Percentiles rank a stretch among this genome's conserved stretches.
These are phyloP conservation scores for Xerocomus nothofagi DNA, from an alignment of 1,284 basidiomycete genomes.

Conservation along the genomic window DNA sequence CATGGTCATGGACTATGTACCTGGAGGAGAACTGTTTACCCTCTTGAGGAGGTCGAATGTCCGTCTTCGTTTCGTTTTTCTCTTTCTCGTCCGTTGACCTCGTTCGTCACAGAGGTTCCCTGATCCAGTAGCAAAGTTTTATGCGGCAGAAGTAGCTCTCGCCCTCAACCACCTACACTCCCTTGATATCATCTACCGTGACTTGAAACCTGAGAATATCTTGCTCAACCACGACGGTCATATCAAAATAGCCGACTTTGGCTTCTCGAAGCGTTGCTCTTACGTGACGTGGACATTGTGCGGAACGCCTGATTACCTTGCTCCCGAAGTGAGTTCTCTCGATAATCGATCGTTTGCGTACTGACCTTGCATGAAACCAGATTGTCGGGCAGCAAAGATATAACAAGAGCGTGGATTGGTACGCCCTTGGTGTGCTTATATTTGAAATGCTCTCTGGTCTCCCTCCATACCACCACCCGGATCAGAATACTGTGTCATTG, in stretches of 20 bases:
- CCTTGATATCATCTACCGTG: conserved; percentile 94
- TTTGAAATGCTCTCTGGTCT: conserved; percentile 96
- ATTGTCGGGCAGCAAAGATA: conserved; percentile 90
- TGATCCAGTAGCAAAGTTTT: conserved; percentile 98
- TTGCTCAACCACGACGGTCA: conserved; percentile 92
- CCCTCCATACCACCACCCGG: conserved; percentile 73
- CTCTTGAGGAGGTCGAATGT: conserved; percentile 88
- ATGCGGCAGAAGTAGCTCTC: conserved; percentile 95
- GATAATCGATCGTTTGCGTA: background rate
- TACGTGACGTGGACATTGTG: conserved; percentile 97
- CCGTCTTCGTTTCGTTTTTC: conserved; percentile 30
- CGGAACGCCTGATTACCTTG: conserved; percentile 96
- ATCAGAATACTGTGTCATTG: conserved; percentile 61
- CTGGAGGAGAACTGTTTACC: conserved; percentile 95
- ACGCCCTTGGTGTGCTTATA: conserved; percentile 93
- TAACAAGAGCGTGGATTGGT: conserved; percentile 99
- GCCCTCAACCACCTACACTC: conserved; percentile 92
- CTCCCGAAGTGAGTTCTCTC: conserved; percentile 67
- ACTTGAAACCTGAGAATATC: conserved; percentile 98
- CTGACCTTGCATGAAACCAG: conserved; percentile 34
- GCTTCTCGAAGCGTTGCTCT: conserved; percentile 91
- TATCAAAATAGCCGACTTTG: conserved; percentile 98
- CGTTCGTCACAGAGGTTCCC: conserved; percentile 81
- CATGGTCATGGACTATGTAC: conserved; percentile 99
- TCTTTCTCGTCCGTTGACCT: conserved; percentile 9